These are phyloP conservation scores for Phialophora verrucosa DNA, from an alignment of 2,329 filamentous ascomycete species.

Conservation along the genomic window DNA sequence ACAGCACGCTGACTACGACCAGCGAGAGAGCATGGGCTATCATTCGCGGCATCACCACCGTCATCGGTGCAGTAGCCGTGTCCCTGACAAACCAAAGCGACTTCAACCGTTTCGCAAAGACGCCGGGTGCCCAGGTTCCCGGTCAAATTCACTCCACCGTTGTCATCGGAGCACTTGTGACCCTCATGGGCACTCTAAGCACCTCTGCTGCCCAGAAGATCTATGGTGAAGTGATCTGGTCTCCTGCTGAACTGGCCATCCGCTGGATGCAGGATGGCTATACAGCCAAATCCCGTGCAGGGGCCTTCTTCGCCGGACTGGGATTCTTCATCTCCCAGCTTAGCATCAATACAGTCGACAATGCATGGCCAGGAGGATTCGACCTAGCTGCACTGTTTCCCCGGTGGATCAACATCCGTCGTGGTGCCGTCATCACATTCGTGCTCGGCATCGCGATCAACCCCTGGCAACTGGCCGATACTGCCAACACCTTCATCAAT, in stretches of 20 bases:
- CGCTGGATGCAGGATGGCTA: constrained; percentile 26
- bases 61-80: constrained; percentile 26
- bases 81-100: constrained; percentile 30
- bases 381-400: constrained; percentile 62
- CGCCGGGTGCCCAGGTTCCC: constrained; percentile 26
- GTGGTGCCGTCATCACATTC: constrained; percentile 16
- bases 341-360: constrained; percentile 60
- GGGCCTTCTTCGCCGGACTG: constrained; percentile 58
- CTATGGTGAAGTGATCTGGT: constrained; percentile 27
- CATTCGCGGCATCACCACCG: constrained; percentile 26
- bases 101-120: constrained; percentile 38
- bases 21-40: constrained; percentile 30
- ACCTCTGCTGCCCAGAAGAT: constrained; percentile 28
- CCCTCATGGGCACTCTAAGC: constrained; percentile 29
- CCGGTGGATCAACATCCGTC: constrained; percentile 58
- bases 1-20: constrained; percentile 25
- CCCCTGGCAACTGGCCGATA: constrained; percentile 66
- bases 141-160: constrained; percentile 28
- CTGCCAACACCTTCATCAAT: constrained; percentile 63
- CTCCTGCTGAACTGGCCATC: constrained; percentile 22
- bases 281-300: constrained; percentile 39
- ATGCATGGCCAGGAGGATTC: constrained; percentile 60
- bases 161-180: constrained; percentile 45
- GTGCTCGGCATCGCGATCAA: constrained; percentile 20
- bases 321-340: constrained; percentile 51